Evolutionary conservation across 1,284 basidiomycete species (phyloP), one percentile per base, ranked within the genome.

Genomic region (Cryptococcus sp.): DNA sequence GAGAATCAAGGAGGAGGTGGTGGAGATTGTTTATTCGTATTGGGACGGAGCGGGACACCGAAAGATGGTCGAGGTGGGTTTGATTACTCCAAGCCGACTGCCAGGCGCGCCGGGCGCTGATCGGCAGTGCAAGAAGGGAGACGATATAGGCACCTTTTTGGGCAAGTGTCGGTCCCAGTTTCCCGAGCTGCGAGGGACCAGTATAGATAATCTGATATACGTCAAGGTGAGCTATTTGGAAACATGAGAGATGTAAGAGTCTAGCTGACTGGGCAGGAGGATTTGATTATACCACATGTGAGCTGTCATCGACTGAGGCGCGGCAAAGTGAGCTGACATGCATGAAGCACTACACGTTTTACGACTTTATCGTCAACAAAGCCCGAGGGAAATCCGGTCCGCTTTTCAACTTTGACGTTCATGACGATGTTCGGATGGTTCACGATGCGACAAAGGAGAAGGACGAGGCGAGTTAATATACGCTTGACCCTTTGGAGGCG

Each of bases 21-120:
- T 71, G 31, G 65, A 71, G 54, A 66, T 72, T 43, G 66, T 85
- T 0, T 99, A 97, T 68, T 95, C 91, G 0, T 98, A 86, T 73
- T 99, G 95, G 95, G 94, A 99, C 66, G 94, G 94, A 4, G 92
- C 86, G 62, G 95, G 95, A 0, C 95, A 98, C 74, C 79, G 94
- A 36, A 97, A 94, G 75, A 85, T 83, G 31, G 93, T 95, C 16
- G 79, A 78, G 62, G 93, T 94, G 67, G 72, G 87, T 77, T 12
- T 16, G 22, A 31, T 10, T 11, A 28, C 23, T 51, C 38, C 40
- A 19, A 33, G 14, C 22, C 22, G 22, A 32, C n/a, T n/a, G n/a
- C n/a, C n/a, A n/a, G n/a, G n/a, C n/a, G n/a, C n/a, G n/a, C n/a
- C n/a, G n/a, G n/a, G n/a, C n/a, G 45, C 48, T 32, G 26, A 35